Conservation (phyloP, 2,329 filamentous ascomycete species). For the Myriosclerotinia scirpicola region DNA sequence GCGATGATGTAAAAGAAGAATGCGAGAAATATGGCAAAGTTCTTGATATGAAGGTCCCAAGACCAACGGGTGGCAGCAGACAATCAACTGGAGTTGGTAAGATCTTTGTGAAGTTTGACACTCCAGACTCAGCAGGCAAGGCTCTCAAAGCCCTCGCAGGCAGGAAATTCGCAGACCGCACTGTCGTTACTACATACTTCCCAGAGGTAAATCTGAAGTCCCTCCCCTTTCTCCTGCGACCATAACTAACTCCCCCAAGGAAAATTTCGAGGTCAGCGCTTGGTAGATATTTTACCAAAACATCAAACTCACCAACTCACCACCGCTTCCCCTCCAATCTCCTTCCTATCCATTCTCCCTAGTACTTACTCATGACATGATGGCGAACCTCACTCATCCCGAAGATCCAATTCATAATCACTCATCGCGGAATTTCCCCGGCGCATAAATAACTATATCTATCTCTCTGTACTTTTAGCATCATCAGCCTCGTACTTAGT, state of each 20-base stretch:
- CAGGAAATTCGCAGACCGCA: constrained; percentile 93
- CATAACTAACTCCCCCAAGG: constrained; percentile 52
- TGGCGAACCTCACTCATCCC: background rate
- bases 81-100: constrained; percentile 91
- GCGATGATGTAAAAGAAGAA: constrained; percentile 90
- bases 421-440: background rate
- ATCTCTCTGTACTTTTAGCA: constrained; percentile 16
- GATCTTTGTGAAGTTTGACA: constrained; percentile 94
- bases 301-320: background rate
- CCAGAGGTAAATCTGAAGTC: constrained; percentile 64
- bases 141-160: constrained; percentile 89
- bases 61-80: constrained; percentile 78
- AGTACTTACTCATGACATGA: constrained; percentile 15
- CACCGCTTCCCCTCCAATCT: background rate
- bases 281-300: constrained; percentile 36
- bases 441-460: background rate
- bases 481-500: background rate
- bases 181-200: constrained; percentile 95
- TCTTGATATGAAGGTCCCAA: constrained; percentile 86
- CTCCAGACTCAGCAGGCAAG: constrained; percentile 72
- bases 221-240: constrained; percentile 5
- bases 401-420: background rate
- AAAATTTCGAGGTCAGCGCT: constrained; percentile 74
- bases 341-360: background rate
- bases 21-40: constrained; percentile 88